Base-by-base conservation (phyloP, 1,139 yeast species). In the Candida mesenterica region DNA sequence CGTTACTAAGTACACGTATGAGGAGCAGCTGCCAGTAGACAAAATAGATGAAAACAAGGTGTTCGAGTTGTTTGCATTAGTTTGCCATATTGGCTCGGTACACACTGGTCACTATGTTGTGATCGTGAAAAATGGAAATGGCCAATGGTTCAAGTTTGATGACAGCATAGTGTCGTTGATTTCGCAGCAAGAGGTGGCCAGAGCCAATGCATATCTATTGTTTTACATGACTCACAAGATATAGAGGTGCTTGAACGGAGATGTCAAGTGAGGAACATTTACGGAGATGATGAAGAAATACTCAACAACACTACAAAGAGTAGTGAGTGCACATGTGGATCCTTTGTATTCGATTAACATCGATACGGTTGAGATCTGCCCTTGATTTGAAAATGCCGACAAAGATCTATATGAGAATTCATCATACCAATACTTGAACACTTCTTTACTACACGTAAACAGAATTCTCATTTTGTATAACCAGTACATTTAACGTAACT, bases 61-160 rank as follows among this genome's bases (percentile, higher is more conserved):
- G 2, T 90, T 84, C 59, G 96, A 90, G 57, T 68, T 92, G 31
- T 87, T 82, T 61, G 96, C 94, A 1, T 77, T 89, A 27, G 82
- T 92, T 8, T 80, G 90, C 50, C 98, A 92, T 57, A 80, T 80
- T 31, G 98, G 98, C 1, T 81, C 92, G 17, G 94, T 90, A 4
- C 87, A 88, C 54, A 92, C 97, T 1, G 98, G 98, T 9, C 98
- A 92, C 60, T 92, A 92, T 56, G 75, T 90, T 13, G 85, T 94
- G 15, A 75, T 82, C 49, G 74, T 86, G 43, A 90, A 89, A 55
- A 77, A 74, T 44, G 68, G 77, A 14, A 74, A 76, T 31, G 89
- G 90, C 13, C 63, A 73, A 51, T 92, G 98, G 98, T 83, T 83
- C 54, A 82, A 79, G 56, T 90, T 89, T 57, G 96, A 92, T 55